These are phyloP conservation scores for Colletotrichum sublineola DNA, from an alignment of 2,329 filamentous ascomycete genomes.

Conservation along the genomic window DNA sequence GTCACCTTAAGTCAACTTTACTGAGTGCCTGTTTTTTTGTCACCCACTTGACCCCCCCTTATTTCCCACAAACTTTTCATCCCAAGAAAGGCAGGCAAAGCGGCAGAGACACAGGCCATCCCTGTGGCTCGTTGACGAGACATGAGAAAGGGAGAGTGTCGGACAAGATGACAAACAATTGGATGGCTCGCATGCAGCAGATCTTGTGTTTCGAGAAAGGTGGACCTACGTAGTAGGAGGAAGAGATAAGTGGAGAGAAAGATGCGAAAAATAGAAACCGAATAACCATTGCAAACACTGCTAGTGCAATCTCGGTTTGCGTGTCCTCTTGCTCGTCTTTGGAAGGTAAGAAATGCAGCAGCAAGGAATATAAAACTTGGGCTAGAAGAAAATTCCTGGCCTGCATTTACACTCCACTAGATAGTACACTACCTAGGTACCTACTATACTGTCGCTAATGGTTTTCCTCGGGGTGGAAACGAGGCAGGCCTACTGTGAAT, in stretches of 20 bases:
- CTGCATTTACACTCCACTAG: too few relatives aligned
- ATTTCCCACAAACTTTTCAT: slow-evolving; percentile 14
- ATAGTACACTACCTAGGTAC: too few relatives aligned
- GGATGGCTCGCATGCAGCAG: slow-evolving; percentile 32
- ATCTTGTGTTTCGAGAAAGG: slow-evolving; percentile 39
- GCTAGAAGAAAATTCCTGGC: slow-evolving; percentile 15
- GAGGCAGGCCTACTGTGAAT: background rate
- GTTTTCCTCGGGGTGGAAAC: background rate
- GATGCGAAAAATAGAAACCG: slow-evolving; percentile 36
- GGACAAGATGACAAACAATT: slow-evolving; percentile 9
- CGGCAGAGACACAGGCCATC: slow-evolving; percentile 18
- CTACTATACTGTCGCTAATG: too few relatives aligned
- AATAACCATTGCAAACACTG: background rate
- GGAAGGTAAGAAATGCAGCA: slow-evolving; percentile 32
- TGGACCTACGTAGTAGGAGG: background rate
- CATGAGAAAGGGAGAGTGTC: slow-evolving; percentile 12
- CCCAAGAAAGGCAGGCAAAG: slow-evolving; percentile 27
- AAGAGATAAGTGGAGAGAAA: slow-evolving; percentile 21
- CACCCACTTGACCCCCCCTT: slow-evolving; percentile 20
- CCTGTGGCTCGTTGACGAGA: background rate
- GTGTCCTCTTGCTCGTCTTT: background rate
- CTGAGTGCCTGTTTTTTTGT: too few relatives aligned
- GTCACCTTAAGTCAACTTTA: too few relatives aligned
- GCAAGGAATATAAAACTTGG: slow-evolving; percentile 41
- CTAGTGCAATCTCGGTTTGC: background rate